Evolutionary conservation across 345 rosid species (phyloP).

Genomic region (Gossypium raimondii): DNA sequence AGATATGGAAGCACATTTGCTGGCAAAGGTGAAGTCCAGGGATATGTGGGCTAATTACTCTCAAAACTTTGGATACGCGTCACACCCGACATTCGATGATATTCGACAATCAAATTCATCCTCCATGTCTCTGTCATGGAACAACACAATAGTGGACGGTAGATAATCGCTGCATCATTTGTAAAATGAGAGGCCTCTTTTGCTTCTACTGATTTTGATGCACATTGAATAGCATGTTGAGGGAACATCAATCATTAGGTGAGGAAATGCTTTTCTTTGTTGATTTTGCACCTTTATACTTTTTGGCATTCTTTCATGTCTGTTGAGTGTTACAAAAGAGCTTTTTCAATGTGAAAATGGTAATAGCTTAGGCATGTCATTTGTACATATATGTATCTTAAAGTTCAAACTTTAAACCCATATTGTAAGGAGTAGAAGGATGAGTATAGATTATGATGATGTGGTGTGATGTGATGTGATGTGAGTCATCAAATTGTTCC

Average conservation of each 20-base stretch:
- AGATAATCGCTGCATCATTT: constrained; percentile 29
- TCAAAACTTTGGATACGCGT: constrained; percentile 13
- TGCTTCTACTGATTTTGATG: background rate
- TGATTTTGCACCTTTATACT: background rate
- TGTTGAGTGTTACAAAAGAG: background rate
- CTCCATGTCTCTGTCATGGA: constrained; percentile 45
- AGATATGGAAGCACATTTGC: constrained; percentile 48
- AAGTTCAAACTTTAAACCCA: background rate
- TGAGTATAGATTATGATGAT: background rate
- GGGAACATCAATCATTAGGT: background rate
- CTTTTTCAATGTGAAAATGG: background rate
- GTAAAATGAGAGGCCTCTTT: background rate
- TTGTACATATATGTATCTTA: background rate
- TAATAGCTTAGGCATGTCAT: background rate
- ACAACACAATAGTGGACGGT: constrained; percentile 31
- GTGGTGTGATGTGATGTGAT: background rate
- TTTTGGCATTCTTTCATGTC: constrained; percentile 1
- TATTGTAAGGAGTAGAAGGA: background rate
- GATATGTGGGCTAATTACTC: constrained; percentile 36
- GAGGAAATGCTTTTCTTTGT: background rate
- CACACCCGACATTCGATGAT: constrained; percentile 52
- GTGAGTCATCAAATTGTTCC: background rate
- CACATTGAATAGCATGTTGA: background rate
- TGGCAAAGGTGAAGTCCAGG: constrained; percentile 28
- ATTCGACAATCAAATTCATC: constrained; percentile 34